Evolutionary conservation across 73 alveolate species (phyloP).

Genomic region (Urostyla sp.): DNA sequence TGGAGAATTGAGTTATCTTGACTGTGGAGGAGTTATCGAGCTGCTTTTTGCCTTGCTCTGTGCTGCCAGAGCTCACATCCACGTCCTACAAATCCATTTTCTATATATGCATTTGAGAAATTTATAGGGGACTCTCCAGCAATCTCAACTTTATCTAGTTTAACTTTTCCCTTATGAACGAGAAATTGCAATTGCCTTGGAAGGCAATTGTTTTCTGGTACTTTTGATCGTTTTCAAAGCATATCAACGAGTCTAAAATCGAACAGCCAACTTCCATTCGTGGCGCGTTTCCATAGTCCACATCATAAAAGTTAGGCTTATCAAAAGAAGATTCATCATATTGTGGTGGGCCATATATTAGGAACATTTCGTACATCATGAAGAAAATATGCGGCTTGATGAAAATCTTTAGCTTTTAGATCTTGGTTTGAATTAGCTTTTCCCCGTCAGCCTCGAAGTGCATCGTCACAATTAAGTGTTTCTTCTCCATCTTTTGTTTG

Average conservation of each 20-base stretch:
- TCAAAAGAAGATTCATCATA: constrained; percentile 46
- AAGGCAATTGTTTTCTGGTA: constrained; percentile 52
- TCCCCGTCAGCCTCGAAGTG: constrained; percentile 66
- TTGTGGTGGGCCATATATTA: constrained; percentile 54
- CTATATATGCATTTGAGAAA: neutral
- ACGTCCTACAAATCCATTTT: no score
- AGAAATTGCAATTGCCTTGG: constrained; percentile 45
- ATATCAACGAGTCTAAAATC: constrained; percentile 4
- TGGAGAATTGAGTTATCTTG: constrained; percentile 32
- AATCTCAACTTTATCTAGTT: constrained; percentile 11
- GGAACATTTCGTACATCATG: constrained; percentile 55
- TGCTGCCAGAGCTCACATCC: no score
- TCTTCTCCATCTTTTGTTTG: neutral
- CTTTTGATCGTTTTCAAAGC: constrained; percentile 47
- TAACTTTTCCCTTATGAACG: constrained; percentile 42
- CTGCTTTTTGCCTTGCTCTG: neutral
- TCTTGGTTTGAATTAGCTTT: constrained; percentile 41
- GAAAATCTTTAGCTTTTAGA: constrained; percentile 60
- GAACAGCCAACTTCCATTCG: constrained; percentile 37
- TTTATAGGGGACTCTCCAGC: neutral
- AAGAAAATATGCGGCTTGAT: constrained; percentile 56
- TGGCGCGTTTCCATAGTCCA: constrained; percentile 50
- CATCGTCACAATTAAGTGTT: constrained; percentile 16
- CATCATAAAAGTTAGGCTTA: constrained; percentile 50
- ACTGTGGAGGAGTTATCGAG: constrained; percentile 47